Percentiles rank a stretch among this genome's conserved stretches.
These are phyloP conservation scores for Ustilago cynodontis DNA, from an alignment of 1,284 basidiomycete genomes.

Conservation along the genomic window DNA sequence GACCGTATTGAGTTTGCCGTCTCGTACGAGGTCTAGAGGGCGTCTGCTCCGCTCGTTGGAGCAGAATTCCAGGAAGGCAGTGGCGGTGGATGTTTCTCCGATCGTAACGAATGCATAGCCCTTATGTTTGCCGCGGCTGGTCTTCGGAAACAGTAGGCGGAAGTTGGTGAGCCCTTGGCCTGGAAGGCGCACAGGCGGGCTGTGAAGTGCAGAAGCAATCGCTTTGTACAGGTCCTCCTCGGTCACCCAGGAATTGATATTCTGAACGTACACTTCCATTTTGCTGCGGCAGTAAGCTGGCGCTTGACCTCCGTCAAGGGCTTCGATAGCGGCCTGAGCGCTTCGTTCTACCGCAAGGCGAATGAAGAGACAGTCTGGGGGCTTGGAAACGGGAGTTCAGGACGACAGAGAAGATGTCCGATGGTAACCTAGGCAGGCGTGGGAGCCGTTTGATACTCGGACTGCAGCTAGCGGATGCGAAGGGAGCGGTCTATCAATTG, in stretches of 20 bases:
- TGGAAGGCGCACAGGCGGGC: constrained; percentile 19
- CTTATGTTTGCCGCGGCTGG: constrained; percentile 5
- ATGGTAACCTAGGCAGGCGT: not conserved
- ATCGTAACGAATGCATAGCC: constrained; percentile 34
- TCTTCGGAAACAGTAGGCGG: constrained; percentile 16
- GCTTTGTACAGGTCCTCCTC: constrained; percentile 36
- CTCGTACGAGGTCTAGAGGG: constrained; percentile 16
- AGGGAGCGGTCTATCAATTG: no score
- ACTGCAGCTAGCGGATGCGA: no score
- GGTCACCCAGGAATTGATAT: constrained; percentile 35
- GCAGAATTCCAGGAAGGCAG: constrained; percentile 24
- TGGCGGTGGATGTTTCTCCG: constrained; percentile 33
- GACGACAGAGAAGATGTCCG: no score
- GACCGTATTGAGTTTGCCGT: constrained; percentile 15
- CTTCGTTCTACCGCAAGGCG: no score
- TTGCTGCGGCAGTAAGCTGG: not conserved
- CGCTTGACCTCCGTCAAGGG: not conserved
- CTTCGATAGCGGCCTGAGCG: no score
- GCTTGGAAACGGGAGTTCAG: no score
- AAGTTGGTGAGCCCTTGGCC: constrained; percentile 30
- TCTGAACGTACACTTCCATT: constrained; percentile 33
- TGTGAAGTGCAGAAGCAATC: constrained; percentile 30
- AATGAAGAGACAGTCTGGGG: no score
- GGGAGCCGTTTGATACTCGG: no score
- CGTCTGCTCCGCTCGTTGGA: constrained; percentile 2